Evolutionary conservation across 2,329 filamentous ascomycete species (phyloP).

Genomic region (Herpotrichia juniperi): DNA sequence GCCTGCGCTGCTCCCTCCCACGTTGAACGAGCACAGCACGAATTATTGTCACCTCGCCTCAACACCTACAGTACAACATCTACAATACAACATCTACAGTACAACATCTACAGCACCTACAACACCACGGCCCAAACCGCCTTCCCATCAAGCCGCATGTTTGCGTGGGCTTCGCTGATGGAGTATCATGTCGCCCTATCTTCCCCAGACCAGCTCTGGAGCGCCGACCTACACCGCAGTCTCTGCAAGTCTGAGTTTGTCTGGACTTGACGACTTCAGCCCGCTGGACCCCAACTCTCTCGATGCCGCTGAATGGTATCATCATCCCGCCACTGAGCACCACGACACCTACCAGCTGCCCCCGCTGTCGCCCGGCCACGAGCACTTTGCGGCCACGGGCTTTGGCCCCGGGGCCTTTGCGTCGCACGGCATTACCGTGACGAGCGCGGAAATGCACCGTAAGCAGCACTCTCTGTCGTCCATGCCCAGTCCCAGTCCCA

Average conservation of each 20-base stretch:
- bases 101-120: conserved; percentile 19
- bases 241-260: conserved; percentile 47
- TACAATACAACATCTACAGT: conserved; percentile 13
- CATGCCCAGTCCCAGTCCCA: not conserved
- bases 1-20: not conserved
- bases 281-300: conserved; percentile 33
- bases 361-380: conserved; percentile 11
- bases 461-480: not conserved
- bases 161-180: conserved; percentile 34
- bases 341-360: conserved; percentile 1
- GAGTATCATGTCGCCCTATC: conserved; percentile 45
- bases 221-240: conserved; percentile 44
- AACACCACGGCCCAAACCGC: conserved; percentile 13
- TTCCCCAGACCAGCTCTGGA: conserved; percentile 40
- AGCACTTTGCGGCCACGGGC: conserved; percentile 9
- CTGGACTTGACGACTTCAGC: conserved; percentile 45
- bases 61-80: not conserved
- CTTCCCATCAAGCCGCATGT: conserved; percentile 14
- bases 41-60: not conserved
- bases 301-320: conserved; percentile 29
- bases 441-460: conserved; percentile 15
- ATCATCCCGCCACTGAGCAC: conserved; percentile 13
- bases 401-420: conserved; percentile 12
- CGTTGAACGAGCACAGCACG: not conserved
- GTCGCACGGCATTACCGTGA: conserved; percentile 17